These are phyloP conservation scores for Metschnikowia arizonensis DNA, from an alignment of 805 yeast species.

Conservation along the genomic window DNA sequence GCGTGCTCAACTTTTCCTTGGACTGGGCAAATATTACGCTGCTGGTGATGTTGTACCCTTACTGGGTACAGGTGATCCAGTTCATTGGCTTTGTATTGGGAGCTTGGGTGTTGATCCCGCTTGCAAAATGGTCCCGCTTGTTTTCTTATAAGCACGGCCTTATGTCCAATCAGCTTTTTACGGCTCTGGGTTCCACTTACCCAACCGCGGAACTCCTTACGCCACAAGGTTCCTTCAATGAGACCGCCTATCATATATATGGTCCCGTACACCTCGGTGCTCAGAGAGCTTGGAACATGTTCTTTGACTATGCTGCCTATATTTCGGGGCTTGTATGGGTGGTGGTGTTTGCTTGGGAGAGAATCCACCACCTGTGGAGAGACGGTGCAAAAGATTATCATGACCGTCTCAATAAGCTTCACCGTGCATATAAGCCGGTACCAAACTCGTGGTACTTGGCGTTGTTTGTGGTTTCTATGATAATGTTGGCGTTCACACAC, in stretches of 20 bases:
- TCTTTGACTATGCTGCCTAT: conserved; percentile 52
- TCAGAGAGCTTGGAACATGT: conserved; percentile 48
- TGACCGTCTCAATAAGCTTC: conserved; percentile 44
- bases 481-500: conserved; percentile 9
- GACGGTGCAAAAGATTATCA: conserved; percentile 19
- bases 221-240: conserved; percentile 35
- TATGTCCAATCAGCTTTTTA: conserved; percentile 45
- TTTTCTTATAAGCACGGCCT: conserved; percentile 34
- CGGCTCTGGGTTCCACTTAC: conserved; percentile 35
- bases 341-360: conserved; percentile 30
- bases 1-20: conserved; percentile 44
- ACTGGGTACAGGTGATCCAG: conserved; percentile 49
- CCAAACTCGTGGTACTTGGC: conserved; percentile 41
- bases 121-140: conserved; percentile 42
- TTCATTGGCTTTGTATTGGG: conserved; percentile 43
- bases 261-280: conserved; percentile 48
- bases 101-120: conserved; percentile 49
- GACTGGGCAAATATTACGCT: conserved; percentile 55
- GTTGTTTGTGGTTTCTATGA: conserved; percentile 32
- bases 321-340: conserved; percentile 48
- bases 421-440: conserved; percentile 38
- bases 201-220: conserved; percentile 43
- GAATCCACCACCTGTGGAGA: conserved; percentile 10
- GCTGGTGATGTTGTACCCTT: conserved; percentile 46
- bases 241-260: conserved; percentile 41